Evolutionary conservation across 352 stramenopile genomes (phyloP).

Genomic region (Pythium rishiriense): DNA sequence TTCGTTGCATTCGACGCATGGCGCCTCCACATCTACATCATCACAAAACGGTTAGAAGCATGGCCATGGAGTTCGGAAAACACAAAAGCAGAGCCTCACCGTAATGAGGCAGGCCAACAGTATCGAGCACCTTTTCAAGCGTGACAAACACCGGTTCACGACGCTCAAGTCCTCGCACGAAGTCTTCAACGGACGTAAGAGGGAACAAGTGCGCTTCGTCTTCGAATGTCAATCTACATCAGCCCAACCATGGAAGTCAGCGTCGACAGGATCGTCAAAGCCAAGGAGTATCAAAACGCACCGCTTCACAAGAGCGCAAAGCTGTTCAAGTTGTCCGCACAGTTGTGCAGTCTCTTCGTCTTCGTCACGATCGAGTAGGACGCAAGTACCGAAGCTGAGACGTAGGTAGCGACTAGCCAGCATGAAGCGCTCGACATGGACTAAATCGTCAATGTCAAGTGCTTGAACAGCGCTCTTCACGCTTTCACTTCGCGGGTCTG

Average conservation of each 20-base stretch:
- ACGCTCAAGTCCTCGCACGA: constrained; percentile 33
- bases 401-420: constrained; percentile 53
- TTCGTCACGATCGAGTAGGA: constrained; percentile 16
- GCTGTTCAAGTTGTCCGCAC: constrained; percentile 39
- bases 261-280: too few species aligned
- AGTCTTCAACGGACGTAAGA: constrained; percentile 40
- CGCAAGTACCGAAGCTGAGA: constrained; percentile 41
- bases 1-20: constrained; percentile 30
- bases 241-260: too few species aligned
- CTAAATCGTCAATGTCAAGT: constrained; percentile 39
- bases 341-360: constrained; percentile 32
- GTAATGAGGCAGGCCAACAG: constrained; percentile 12
- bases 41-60: background rate
- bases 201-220: constrained; percentile 73
- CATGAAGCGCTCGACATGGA: constrained; percentile 57
- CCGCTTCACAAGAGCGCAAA: constrained; percentile 49
- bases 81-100: constrained; percentile 2
- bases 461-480: constrained; percentile 16
- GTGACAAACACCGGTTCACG: constrained; percentile 35
- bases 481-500: constrained; percentile 1
- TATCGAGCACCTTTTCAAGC: constrained; percentile 38
- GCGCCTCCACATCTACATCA: constrained; percentile 15
- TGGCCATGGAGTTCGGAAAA: background rate
- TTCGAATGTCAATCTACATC: constrained; percentile 54
- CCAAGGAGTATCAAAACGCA: too few species aligned